Percentiles rank a stretch among this genome's conserved stretches.
These are phyloP conservation scores for Cladosporium austrohemisphaericum DNA, from an alignment of 2,329 filamentous ascomycete species.

Conservation along the genomic window DNA sequence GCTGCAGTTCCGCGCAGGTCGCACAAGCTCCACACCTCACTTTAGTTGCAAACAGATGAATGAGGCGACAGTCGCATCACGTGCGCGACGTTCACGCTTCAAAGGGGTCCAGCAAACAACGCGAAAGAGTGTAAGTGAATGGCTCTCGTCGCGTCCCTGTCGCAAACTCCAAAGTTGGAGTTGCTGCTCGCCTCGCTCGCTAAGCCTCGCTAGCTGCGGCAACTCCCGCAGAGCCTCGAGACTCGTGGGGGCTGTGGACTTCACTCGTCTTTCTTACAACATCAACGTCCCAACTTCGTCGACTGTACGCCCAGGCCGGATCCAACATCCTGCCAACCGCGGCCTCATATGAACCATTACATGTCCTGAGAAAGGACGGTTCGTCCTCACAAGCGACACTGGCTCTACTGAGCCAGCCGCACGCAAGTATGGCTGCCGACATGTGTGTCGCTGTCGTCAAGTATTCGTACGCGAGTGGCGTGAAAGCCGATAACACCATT, in stretches of 20 bases:
- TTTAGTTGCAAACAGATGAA: background rate
- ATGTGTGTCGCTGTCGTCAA: constrained; percentile 29
- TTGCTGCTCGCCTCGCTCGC: background rate
- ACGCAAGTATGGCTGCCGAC: constrained; percentile 22
- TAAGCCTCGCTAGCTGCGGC: background rate
- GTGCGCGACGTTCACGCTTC: background rate
- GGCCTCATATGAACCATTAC: background rate
- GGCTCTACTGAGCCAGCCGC: no score
- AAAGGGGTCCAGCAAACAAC: background rate
- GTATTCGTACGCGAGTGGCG: constrained; percentile 33
- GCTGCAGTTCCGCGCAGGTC: background rate
- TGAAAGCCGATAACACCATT: constrained; percentile 29
- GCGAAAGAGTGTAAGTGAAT: background rate
- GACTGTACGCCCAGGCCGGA: background rate
- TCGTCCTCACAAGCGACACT: background rate
- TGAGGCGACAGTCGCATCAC: background rate
- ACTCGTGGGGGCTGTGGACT: no score
- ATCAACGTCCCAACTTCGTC: background rate
- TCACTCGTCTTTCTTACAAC: background rate
- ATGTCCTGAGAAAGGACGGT: background rate
- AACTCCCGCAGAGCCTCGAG: background rate
- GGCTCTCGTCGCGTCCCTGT: constrained; percentile 7
- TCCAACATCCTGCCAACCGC: constrained; percentile 5
- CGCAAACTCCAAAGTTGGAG: constrained; percentile 1
- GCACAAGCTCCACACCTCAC: background rate